Percentiles rank a stretch among this genome's conserved stretches.
phyloP scores from a whole-genome alignment of 495 filamentous ascomycete genomes.

The Neurospora sp. region DNA sequence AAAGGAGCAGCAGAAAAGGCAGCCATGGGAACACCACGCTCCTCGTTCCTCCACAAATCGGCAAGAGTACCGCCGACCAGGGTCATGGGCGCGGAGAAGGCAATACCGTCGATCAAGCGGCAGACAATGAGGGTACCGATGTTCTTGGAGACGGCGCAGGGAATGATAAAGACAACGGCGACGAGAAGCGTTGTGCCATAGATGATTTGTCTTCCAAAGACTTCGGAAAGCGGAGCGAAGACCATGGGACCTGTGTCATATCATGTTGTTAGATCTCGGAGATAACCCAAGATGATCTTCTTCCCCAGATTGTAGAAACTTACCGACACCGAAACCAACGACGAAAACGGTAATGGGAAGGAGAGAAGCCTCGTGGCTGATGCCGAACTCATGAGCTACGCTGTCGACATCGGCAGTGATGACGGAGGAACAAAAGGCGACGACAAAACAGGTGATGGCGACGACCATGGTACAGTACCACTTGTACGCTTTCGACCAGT shows the following conservation, averaged over 20 bases:
- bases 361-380: conserved; percentile 56
- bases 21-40: conserved; percentile 79
- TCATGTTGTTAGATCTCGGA: not conserved
- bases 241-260: conserved; percentile 47
- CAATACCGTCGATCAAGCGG: conserved; percentile 66
- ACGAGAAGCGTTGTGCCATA: conserved; percentile 53
- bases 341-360: conserved; percentile 66
- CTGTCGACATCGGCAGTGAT: conserved; percentile 59
- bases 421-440: conserved; percentile 53
- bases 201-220: conserved; percentile 57
- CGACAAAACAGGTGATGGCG: conserved; percentile 52
- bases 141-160: conserved; percentile 64
- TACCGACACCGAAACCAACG: conserved; percentile 65
- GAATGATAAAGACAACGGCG: conserved; percentile 68
- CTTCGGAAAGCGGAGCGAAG: conserved; percentile 69
- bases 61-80: conserved; percentile 70
- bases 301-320: not conserved
- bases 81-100: conserved; percentile 77
- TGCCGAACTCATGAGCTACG: conserved; percentile 48
- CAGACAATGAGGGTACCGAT: conserved; percentile 64
- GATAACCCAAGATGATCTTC: not conserved
- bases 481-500: conserved; percentile 53
- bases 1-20: conserved; percentile 74
- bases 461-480: conserved; percentile 64
- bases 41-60: conserved; percentile 75